Evolutionary conservation across 2,329 filamentous ascomycete genomes (phyloP), one percentile per base, ranked within the genome.

Genomic region (Colletotrichum ledebouriae): DNA sequence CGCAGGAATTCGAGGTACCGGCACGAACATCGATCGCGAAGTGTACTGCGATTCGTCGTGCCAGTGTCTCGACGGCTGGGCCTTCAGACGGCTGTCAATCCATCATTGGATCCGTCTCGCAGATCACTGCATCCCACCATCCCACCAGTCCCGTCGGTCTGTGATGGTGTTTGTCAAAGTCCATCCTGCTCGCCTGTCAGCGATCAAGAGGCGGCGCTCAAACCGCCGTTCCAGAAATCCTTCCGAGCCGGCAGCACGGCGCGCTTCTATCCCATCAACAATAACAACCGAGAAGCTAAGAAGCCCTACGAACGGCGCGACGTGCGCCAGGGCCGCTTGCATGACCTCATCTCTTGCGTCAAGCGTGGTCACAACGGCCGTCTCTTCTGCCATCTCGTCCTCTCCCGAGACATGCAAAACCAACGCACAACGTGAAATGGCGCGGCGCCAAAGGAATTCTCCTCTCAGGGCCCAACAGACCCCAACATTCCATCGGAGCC

Each of bases 321-420:
- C 37, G 46, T 46, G 29, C 59, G 53, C 53, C 59, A 17, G 52
- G 29, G 13, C 52, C 59, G 20, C 25, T 29, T 29, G 15, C 17
- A 59, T 67, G 59, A 64, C 64, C 64, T 67, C 64, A 67, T 56
- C 47, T 39, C 46, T 64, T 67, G 53, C 39, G 59, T 67, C 53
- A 67, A 67, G 64, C 64, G 53, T 53, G 37, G 15, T 59, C 46
- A 25, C 59, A 53, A 61, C 59, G 46, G 47, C 59, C 52, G 39
- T 46, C 50, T 56, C 59, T 52, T 33, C 49, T 52, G 15, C 53
- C 41, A 22, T 58, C 33, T 22, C 22, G 34, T 63, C 41, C 3
- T 50, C 41, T 63, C 64, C 59, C 61, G 64, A 67, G 64, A 63
- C 64, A 66, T 12, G 13, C 34, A 22, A 29, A 41, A 41, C 29